A percentile compares a stretch with the other conserved stretches of the same genome.
phyloP scores from a whole-genome alignment of 768 basidiomycete species.

The Cantharellus cinnabarinus region DNA sequence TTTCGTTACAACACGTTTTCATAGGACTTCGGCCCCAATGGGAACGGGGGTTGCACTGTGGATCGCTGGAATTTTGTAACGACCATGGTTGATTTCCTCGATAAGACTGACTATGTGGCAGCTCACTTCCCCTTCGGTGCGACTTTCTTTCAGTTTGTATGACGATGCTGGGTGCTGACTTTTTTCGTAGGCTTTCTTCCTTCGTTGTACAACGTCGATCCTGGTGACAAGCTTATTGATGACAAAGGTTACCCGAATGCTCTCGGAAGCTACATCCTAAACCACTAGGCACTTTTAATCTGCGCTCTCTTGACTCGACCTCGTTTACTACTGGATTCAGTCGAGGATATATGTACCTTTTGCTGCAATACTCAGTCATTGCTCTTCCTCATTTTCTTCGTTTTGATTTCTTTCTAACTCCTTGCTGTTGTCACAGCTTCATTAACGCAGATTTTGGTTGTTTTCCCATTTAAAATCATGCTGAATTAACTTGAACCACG shows the following conservation, averaged over 20 bases:
- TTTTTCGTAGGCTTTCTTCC: neutral
- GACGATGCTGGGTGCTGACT: neutral
- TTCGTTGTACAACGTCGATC: constrained; percentile 29
- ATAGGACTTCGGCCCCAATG: constrained; percentile 43
- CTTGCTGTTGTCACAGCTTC: too few species aligned
- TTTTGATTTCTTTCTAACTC: too few species aligned
- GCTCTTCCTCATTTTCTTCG: too few species aligned
- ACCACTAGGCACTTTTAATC: neutral
- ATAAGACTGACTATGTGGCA: constrained; percentile 23
- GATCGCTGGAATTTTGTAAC: constrained; percentile 33
- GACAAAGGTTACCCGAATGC: constrained; percentile 25
- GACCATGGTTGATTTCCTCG: constrained; percentile 8
- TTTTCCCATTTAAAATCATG: too few species aligned
- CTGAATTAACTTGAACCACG: too few species aligned
- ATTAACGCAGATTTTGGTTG: too few species aligned
- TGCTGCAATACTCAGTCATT: neutral
- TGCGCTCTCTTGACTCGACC: neutral
- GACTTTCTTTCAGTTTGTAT: constrained; percentile 11
- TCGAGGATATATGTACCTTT: neutral
- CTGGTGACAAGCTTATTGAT: constrained; percentile 36
- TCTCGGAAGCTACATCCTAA: constrained; percentile 34
- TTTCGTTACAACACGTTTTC: neutral
- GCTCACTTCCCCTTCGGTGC: constrained; percentile 42
- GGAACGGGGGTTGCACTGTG: too few species aligned
- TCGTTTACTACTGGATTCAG: neutral